phyloP scores from a whole-genome alignment of 108 stramenopile species.

The Nitzschia palea region DNA sequence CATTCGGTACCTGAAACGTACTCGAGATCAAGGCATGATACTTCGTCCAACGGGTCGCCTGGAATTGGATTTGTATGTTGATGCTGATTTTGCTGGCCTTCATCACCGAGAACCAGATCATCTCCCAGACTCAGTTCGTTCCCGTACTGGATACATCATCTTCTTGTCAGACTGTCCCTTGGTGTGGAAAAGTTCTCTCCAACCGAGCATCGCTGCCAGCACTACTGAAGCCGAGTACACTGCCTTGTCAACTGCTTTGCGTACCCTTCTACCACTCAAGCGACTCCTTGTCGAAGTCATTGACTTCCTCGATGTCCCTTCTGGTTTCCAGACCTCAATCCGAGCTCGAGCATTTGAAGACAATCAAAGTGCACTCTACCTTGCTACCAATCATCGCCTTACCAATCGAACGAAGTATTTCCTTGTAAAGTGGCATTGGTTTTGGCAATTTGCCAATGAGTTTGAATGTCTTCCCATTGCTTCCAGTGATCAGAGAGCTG shows the following conservation, averaged over 20 bases:
- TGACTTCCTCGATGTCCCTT: background rate
- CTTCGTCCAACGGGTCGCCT: constrained; percentile 13
- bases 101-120: constrained; percentile 23
- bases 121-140: constrained; percentile 30
- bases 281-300: constrained; percentile 19
- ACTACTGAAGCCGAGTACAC: constrained; percentile 50
- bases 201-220: constrained; percentile 37
- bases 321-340: background rate
- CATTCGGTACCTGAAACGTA: constrained; percentile 43
- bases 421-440: constrained; percentile 30
- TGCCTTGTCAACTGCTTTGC: constrained; percentile 30
- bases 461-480: constrained; percentile 2
- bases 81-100: constrained; percentile 52
- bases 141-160: constrained; percentile 53
- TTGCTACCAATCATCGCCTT: constrained; percentile 29
- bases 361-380: constrained; percentile 17
- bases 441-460: constrained; percentile 19
- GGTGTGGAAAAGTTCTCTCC: constrained; percentile 47
- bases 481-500: constrained; percentile 4
- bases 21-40: constrained; percentile 41
- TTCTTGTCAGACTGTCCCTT: constrained; percentile 30
- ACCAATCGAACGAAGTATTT: constrained; percentile 29
- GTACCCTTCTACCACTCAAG: constrained; percentile 32
- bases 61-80: constrained; percentile 38
- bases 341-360: constrained; percentile 23